Evolutionary conservation across 1,284 basidiomycete genomes (phyloP), one percentile per base, ranked within the genome.

Genomic region (Leccinum variabile): DNA sequence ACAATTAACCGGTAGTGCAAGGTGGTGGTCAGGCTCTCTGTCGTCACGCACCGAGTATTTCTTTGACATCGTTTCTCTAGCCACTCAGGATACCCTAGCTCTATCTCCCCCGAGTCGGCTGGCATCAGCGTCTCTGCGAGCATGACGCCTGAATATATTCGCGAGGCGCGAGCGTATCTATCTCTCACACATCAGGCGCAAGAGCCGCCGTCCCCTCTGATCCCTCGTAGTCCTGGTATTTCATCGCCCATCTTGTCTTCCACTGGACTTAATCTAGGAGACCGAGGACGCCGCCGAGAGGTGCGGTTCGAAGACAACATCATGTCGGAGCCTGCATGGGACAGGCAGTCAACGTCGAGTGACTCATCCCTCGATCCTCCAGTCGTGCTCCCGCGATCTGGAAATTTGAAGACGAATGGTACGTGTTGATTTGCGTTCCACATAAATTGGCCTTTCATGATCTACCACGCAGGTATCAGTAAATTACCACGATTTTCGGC

Each of bases 221-320:
- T 28, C 3, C 14, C 63, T 33, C 66, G 54, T 35, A 77, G 69
- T 54, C 68, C 73, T 16, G 66, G 54, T 28, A 57, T 72, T 14
- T 56, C 73, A 5, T 74, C 75, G 0, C 75, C 73, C 16, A 54
- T 75, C 35, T 56, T 75, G 49, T 76, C 75, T 22, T 75, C 75
- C 8, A 63, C 64, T 3, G 69, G 75, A 30, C 66, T 76, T 50
- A 68, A 72, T 32, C 5, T 66, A 3, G 66, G 73, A 37, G 71
- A 68, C 22, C 68, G 64, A 41, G 75, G 65, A n/a, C 75, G 67
- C 18, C 72, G 72, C 5, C 73, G 75, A 3, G 73, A 77, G 60
- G 73, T 77, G 16, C 72, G 72, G n/a, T 75, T 75, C 22, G 75
- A 76, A 32, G 75, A 76, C 4, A 76, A 66, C 46, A 76, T 75